Evolutionary conservation across 2,329 filamentous ascomycete species (phyloP).

Genomic region (Fusarium sp.): DNA sequence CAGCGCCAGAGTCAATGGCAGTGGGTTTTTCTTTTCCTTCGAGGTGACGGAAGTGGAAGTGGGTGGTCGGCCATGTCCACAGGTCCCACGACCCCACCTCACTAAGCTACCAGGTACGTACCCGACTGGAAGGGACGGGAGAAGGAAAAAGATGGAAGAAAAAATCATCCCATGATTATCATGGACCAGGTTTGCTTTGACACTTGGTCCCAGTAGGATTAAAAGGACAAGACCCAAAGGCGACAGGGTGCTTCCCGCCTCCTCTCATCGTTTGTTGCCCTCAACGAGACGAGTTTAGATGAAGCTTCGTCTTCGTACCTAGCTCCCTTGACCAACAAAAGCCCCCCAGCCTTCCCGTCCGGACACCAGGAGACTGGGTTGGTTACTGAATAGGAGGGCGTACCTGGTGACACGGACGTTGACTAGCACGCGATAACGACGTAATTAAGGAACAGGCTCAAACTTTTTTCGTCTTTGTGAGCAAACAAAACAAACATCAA

Average conservation of each 20-base stretch:
- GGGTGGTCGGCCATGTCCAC: slow-evolving; percentile 17
- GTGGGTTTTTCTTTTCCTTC: neutral
- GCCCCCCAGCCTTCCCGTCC: slow-evolving; percentile 5
- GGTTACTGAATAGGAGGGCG: slow-evolving; percentile 6
- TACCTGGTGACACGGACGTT: slow-evolving; percentile 10
- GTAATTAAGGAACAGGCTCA: slow-evolving; percentile 10
- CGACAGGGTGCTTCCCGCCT: slow-evolving; percentile 5
- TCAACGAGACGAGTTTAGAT: neutral
- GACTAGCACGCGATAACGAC: slow-evolving; percentile 18
- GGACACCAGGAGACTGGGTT: slow-evolving; percentile 1
- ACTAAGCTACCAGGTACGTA: slow-evolving; percentile 24
- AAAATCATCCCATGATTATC: slow-evolving; percentile 23
- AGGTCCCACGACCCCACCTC: slow-evolving; percentile 20
- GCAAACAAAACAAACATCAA: neutral
- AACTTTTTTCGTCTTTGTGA: neutral
- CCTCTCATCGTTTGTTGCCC: slow-evolving; percentile 1
- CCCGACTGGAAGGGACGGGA: slow-evolving; percentile 22
- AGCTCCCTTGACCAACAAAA: neutral
- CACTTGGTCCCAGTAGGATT: slow-evolving; percentile 5
- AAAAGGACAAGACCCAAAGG: neutral
- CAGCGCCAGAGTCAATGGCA: neutral
- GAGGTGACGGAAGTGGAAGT: neutral
- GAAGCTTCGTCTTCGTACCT: neutral
- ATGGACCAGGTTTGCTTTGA: slow-evolving; percentile 13
- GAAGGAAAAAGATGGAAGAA: slow-evolving; percentile 20